These are phyloP conservation scores for Saturnispora mendoncae DNA, from an alignment of 805 yeast genomes.

Conservation along the genomic window DNA sequence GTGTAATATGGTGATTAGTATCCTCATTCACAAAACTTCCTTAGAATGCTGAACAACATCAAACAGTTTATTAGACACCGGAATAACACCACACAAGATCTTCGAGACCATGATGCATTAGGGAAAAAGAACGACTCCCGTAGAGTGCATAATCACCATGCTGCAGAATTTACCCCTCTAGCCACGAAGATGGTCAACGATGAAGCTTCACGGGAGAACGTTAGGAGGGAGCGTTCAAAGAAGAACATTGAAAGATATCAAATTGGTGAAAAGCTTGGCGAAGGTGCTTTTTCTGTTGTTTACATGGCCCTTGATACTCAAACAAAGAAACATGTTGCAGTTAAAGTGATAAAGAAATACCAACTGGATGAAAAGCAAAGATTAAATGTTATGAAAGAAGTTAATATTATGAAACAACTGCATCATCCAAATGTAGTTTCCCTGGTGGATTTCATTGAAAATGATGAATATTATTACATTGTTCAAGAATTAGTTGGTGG, in stretches of 20 bases:
- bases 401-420: slow-evolving; percentile 61
- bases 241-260: slow-evolving; percentile 31
- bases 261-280: slow-evolving; percentile 43
- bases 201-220: slow-evolving; percentile 21
- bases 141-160: slow-evolving; percentile 9
- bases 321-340: slow-evolving; percentile 38
- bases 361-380: slow-evolving; percentile 55
- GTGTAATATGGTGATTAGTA: too few species aligned
- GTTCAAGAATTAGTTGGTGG: slow-evolving; percentile 69
- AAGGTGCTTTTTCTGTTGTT: slow-evolving; percentile 53
- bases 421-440: slow-evolving; percentile 56
- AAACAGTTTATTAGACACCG: slow-evolving; percentile 3
- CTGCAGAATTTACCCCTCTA: slow-evolving; percentile 24
- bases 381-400: slow-evolving; percentile 71
- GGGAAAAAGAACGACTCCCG: neutral
- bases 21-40: too few species aligned
- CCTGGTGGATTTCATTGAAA: slow-evolving; percentile 59
- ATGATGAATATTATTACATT: slow-evolving; percentile 52
- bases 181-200: slow-evolving; percentile 28
- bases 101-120: too few species aligned
- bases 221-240: slow-evolving; percentile 16
- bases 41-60: slow-evolving; percentile 4
- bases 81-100: too few species aligned
- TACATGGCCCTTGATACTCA: slow-evolving; percentile 37
- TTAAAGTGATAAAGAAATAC: slow-evolving; percentile 57